Evolutionary conservation across 768 basidiomycete genomes (phyloP), one percentile per base, ranked within the genome.

Genomic region (Symmetrospora coprosmae): DNA sequence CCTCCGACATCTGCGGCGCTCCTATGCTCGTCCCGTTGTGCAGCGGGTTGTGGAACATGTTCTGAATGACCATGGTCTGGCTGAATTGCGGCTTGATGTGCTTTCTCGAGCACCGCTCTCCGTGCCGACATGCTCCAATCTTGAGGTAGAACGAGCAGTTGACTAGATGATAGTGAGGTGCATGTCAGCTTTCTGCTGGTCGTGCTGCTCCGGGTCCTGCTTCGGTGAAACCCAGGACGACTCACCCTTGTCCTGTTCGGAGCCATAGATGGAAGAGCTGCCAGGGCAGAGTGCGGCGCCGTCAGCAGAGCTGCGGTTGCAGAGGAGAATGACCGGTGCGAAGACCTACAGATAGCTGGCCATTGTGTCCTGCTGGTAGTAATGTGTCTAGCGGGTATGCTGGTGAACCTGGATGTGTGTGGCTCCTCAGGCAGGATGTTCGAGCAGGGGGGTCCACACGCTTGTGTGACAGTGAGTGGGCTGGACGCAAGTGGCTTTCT

Each of bases 61-160:
- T 99, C 2, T 89, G 89, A 30, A 96, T 79, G 14, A 97, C 78
- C 43, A 99, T 89, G 3, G 94, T 97, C 70, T 96, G 91, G 14
- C 90, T 94, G 73, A 92, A 96, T 2, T 91, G 88, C 2, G 92
- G 92, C 71, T 86, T 84, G 74, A 96, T 97, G 74, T 99, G 94
- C 73, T 97, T 97, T 69, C 92, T 80, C 2, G 94, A 97, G 74
- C 94, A 99, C 60, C 94, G 81, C 69, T 99, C 94, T 33, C 94
- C 94, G 73, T 99, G 94, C 53, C 94, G 79, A 74, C 94, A 99
- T 46, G 94, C 94, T 61, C 94, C 94, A 76, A 99, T 99, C 76
- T 92, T 92, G 77, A 92, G 90, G 75, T 94, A 97, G 77, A 99
- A 97, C 1, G 91, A 96, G 71, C 92, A 99, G 72, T 99, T 99